Conservation (phyloP, 1,284 basidiomycete genomes). For the Pterulicium gracile region DNA sequence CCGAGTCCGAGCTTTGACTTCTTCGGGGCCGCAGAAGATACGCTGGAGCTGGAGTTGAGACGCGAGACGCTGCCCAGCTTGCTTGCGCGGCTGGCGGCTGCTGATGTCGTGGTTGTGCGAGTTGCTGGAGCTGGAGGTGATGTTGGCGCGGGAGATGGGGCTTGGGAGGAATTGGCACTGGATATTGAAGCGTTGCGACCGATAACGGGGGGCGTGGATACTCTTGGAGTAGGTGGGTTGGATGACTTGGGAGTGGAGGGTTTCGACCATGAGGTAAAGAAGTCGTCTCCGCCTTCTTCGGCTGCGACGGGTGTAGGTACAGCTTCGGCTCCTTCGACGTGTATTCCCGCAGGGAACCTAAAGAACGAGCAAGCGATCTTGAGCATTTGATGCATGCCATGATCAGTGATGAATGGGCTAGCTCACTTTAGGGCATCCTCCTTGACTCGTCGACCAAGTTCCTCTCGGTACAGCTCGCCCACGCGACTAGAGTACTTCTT, state of each 20-base stretch:
- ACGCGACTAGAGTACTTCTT: slow-evolving; percentile 83
- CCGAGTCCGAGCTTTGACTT: slow-evolving; percentile 76
- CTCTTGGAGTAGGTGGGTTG: slow-evolving; percentile 35
- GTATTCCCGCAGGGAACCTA: slow-evolving; percentile 69
- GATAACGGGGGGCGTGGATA: slow-evolving; percentile 44
- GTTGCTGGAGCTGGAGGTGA: slow-evolving; percentile 27
- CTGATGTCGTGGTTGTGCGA: slow-evolving; percentile 60
- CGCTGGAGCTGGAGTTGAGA: slow-evolving; percentile 36
- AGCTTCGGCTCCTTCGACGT: slow-evolving; percentile 70
- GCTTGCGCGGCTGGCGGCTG: slow-evolving; percentile 21
- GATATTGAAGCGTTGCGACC: slow-evolving; percentile 36
- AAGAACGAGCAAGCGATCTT: not conserved
- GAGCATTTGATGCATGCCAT: too few species aligned
- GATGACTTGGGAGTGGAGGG: slow-evolving; percentile 49
- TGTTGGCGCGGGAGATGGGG: slow-evolving; percentile 16
- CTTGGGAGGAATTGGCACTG: slow-evolving; percentile 21
- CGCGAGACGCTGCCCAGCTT: slow-evolving; percentile 42
- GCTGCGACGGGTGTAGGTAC: slow-evolving; percentile 18
- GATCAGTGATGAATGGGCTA: too few species aligned
- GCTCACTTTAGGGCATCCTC: slow-evolving; percentile 67
- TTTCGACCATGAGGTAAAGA: slow-evolving; percentile 95
- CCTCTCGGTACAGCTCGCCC: slow-evolving; percentile 88
- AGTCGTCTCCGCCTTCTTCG: slow-evolving; percentile 56
- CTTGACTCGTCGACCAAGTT: slow-evolving; percentile 73
- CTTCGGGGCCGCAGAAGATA: slow-evolving; percentile 30